Evolutionary conservation across 164 flowering plant species (phyloP).

Genomic region (Platanus orientalis): DNA sequence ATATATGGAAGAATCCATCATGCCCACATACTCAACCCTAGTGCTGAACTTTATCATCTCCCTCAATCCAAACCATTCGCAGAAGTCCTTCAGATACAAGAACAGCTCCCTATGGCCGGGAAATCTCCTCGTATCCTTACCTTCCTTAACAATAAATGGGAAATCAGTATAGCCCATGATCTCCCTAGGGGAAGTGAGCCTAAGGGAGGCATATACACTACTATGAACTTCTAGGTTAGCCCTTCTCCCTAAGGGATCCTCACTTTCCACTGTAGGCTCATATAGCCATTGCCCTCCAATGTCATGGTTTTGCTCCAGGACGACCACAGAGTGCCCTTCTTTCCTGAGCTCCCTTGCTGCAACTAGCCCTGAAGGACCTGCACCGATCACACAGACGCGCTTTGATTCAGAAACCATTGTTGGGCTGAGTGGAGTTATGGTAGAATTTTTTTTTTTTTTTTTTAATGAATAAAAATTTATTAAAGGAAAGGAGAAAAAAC

Average conservation of each 20-base stretch:
- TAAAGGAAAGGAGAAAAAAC: too few species aligned
- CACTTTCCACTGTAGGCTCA: conserved; percentile 44
- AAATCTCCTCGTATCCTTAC: conserved; percentile 74
- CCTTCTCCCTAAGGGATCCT: conserved; percentile 45
- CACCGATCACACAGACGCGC: conserved; percentile 80
- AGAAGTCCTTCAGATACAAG: conserved; percentile 60
- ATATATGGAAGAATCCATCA: conserved; percentile 36
- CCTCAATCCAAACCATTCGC: conserved; percentile 60
- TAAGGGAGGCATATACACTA: conserved; percentile 68
- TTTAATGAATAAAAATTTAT: too few species aligned
- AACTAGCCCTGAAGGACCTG: conserved; percentile 84
- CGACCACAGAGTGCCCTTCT: conserved; percentile 72
- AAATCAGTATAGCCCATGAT: conserved; percentile 87
- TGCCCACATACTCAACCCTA: conserved; percentile 69
- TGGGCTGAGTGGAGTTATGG: too few species aligned
- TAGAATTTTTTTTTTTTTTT: too few species aligned
- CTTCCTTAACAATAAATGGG: conserved; percentile 62
- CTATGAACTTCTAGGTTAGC: conserved; percentile 51
- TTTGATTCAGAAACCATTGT: conserved; percentile 50
- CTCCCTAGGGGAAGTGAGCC: conserved; percentile 73
- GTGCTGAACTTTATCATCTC: conserved; percentile 72
- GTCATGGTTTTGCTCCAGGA: conserved; percentile 74
- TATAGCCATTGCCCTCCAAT: conserved; percentile 94
- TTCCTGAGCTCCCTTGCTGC: conserved; percentile 79
- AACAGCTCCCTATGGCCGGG: conserved; percentile 76